phyloP scores from a whole-genome alignment of 2,329 filamentous ascomycete species.

The Sporothrix pallida region DNA sequence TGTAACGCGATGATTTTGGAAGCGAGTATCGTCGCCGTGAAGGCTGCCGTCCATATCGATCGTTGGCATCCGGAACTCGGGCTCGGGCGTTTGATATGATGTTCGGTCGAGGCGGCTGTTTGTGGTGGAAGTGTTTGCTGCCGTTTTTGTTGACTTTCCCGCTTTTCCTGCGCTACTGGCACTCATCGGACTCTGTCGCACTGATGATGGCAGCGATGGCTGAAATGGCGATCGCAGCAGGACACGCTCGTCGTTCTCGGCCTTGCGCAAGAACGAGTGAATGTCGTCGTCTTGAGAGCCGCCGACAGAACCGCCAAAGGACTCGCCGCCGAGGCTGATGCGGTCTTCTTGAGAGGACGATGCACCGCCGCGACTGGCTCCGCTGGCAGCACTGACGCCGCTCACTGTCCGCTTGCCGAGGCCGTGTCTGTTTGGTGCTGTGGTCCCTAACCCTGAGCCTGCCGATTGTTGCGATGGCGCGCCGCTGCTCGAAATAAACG shows the following conservation, averaged over 20 bases:
- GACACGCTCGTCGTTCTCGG: constrained; percentile 62
- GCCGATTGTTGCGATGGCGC: constrained; percentile 51
- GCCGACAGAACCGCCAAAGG: constrained; percentile 49
- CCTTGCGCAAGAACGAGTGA: constrained; percentile 58
- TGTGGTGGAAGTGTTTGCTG: not conserved
- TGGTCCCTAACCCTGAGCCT: not conserved
- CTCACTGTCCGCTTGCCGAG: constrained; percentile 17
- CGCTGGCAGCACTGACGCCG: constrained; percentile 12
- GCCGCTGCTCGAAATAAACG: constrained; percentile 23
- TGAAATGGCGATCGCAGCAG: constrained; percentile 62
- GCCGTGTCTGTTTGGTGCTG: not conserved
- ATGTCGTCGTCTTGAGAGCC: constrained; percentile 62
- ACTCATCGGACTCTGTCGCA: constrained; percentile 43
- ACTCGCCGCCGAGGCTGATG: constrained; percentile 42
- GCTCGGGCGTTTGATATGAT: constrained; percentile 52
- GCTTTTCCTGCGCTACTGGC: constrained; percentile 31
- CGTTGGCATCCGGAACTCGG: constrained; percentile 60
- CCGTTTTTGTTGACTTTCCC: constrained; percentile 21
- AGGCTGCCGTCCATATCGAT: constrained; percentile 48
- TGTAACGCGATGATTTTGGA: constrained; percentile 39
- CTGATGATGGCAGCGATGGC: constrained; percentile 55
- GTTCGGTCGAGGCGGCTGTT: not conserved
- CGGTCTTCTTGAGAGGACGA: constrained; percentile 17
- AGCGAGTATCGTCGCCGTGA: constrained; percentile 34
- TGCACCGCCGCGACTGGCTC: constrained; percentile 12